phyloP scores from a whole-genome alignment of 2,329 filamentous ascomycete species.

The Davidsoniella australis region DNA sequence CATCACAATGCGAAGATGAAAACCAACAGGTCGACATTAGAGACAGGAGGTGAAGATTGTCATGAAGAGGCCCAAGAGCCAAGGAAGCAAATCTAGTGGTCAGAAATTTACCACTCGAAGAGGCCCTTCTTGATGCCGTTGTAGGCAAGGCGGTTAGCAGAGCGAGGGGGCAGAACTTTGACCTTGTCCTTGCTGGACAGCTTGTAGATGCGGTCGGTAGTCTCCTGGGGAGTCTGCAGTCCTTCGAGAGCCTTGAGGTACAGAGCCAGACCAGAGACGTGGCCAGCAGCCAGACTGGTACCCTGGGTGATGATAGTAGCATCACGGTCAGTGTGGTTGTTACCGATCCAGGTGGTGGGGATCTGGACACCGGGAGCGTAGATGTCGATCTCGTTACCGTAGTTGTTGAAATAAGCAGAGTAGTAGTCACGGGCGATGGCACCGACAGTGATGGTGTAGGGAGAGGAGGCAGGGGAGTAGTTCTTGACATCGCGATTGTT shows the following conservation, averaged over 20 bases:
- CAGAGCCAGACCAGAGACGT: constrained; percentile 38
- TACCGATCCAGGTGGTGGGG: constrained; percentile 29
- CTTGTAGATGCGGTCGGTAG: constrained; percentile 29
- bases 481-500: constrained; percentile 21
- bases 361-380: constrained; percentile 32
- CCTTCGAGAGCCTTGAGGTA: constrained; percentile 30
- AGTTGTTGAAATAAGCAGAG: constrained; percentile 32
- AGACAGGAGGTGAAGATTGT: too few relatives aligned
- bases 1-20: too few relatives aligned
- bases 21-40: too few relatives aligned
- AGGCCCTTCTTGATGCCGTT: constrained; percentile 24
- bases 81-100: neutral
- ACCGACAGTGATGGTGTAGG: constrained; percentile 35
- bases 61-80: neutral
- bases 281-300: constrained; percentile 45
- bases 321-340: constrained; percentile 18
- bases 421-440: constrained; percentile 25
- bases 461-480: constrained; percentile 30
- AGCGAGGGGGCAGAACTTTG: constrained; percentile 24
- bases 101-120: too few relatives aligned
- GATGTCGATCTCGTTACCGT: constrained; percentile 29
- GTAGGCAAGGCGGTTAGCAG: constrained; percentile 36
- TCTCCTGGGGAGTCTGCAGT: constrained; percentile 24
- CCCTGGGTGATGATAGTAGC: constrained; percentile 31
- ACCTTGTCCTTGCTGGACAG: constrained; percentile 26